Evolutionary conservation across 805 yeast genomes (phyloP), one percentile per base, ranked within the genome.

Genomic region (Barnettozyma sucrosica): DNA sequence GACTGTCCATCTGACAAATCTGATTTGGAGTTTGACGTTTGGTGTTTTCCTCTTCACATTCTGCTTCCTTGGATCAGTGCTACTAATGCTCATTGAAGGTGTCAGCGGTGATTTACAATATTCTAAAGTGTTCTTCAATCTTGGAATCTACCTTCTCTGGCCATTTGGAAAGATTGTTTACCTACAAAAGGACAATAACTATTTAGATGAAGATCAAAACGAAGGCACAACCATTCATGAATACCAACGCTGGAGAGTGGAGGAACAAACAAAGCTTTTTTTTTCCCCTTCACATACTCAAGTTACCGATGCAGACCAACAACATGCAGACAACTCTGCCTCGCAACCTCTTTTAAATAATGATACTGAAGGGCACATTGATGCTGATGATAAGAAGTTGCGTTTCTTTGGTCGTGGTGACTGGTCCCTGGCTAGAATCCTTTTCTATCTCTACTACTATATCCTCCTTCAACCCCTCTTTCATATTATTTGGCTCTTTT

Each of bases 91-190:
- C 4, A 11, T 39, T 21, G 50, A 47, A 39, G 19, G 40, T 11
- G 11, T 21, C 9, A 66, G 69, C 55, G 73, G 69, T 51, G 76
- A 68, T 43, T 66, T 79, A 34, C 77, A 76, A 19, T 90, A 90
- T 56, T 81, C 85, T 2, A 72, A 66, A 44, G 68, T 85, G 16
- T 70, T 83, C 25, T 75, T 75, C 64, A 72, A 75, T 26, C 66
- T 89, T 38, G 93, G 89, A 2, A 66, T 66, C n/a, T 93, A 87
- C 61, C 70, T 89, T 60, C 67, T 86, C 21, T 77, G 73, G 65
- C 99, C 99, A 4, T 93, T 92, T 70, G 98, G 98, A 4, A 88
- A 84, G 57, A 81, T 88, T 55, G 93, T 93, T 4, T 77, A 88
- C 48, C 71, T 92, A 52, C 76, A 75, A 50, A 81, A 80, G 51